Base-by-base conservation (phyloP, 305 asterid species). In the Fraxinus latifolia region DNA sequence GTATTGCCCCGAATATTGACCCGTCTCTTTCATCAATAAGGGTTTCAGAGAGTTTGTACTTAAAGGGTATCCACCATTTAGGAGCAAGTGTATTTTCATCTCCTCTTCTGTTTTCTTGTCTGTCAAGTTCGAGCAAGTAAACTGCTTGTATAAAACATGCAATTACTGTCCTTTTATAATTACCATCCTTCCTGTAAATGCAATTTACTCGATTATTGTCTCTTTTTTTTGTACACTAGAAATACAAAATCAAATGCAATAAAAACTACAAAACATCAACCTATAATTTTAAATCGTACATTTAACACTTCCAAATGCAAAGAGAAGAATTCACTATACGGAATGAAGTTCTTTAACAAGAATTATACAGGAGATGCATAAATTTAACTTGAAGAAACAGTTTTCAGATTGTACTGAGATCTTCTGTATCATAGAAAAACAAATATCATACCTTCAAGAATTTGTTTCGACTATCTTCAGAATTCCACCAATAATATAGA, bases 101-200 rank as follows among this genome's bases (percentile, higher is more conserved):
- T 53, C 65, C 65, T 34, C 83, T 86, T 86, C 97, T 77, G 78
- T 88, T 91, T 83, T 96, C 99, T 83, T 96, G 99, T 77, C 98
- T 86, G 90, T 96, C 99, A 6, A 96, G 94, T 82, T 96, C 99
- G 2, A 96, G 97, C 86, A 96, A 89, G 93, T 96, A 96, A 9
- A 94, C 97, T 0, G 98, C 95, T 88, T 96, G 99, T 79, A 94
- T 95, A 39, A 96, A 95, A 91, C 99, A 96, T 67, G 99, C 94
- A 17, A 96, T 90, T 7, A 96, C 99, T 0, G 92, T 92, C 86
- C 99, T 95, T 85, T 89, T 96, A 85, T 95, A 96, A 39, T 93
- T 96, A 14, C 87, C 86, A 74, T 93, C 93, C 88, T 93, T 96
- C 99, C 98, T 95, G 94, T 76, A 87, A 3, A 80, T 84, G 67